Evolutionary conservation across 2,329 filamentous ascomycete species (phyloP).

Genomic region (Scytalidium lignicola): DNA sequence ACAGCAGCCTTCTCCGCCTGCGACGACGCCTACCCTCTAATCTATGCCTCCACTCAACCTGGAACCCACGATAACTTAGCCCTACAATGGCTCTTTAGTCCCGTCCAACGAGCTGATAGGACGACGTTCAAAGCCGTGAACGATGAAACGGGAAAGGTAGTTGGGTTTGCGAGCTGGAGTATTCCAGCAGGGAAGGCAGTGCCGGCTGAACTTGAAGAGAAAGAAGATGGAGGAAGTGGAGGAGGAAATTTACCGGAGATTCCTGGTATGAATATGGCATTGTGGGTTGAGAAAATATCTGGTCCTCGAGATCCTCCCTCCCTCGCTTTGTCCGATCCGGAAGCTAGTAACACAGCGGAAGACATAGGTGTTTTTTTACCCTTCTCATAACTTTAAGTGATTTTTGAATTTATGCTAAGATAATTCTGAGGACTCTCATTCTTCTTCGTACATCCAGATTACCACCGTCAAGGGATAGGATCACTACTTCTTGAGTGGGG

Average conservation of each 20-base stretch:
- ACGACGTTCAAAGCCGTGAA: slow-evolving; percentile 12
- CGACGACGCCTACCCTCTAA: slow-evolving; percentile 12
- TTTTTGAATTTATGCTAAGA: background rate
- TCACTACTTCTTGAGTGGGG: slow-evolving; percentile 12
- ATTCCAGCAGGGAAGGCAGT: slow-evolving; percentile 5
- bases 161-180: slow-evolving; percentile 15
- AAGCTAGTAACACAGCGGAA: slow-evolving; percentile 10
- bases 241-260: slow-evolving; percentile 5
- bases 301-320: slow-evolving; percentile 4
- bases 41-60: slow-evolving; percentile 9
- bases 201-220: background rate
- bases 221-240: slow-evolving; percentile 1
- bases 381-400: background rate
- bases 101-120: slow-evolving; percentile 7
- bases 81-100: slow-evolving; percentile 8
- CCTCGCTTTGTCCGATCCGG: slow-evolving; percentile 11
- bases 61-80: slow-evolving; percentile 11
- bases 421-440: slow-evolving; percentile 11
- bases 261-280: slow-evolving; percentile 9
- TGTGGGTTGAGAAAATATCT: slow-evolving; percentile 14
- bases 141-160: background rate
- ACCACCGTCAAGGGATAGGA: slow-evolving; percentile 14
- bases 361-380: slow-evolving; percentile 12
- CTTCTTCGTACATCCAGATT: slow-evolving; percentile 14
- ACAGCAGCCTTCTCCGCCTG: slow-evolving; percentile 10